Conservation (phyloP, 371 early-diverging fungal genomes). For the Smittium mucronatum region DNA sequence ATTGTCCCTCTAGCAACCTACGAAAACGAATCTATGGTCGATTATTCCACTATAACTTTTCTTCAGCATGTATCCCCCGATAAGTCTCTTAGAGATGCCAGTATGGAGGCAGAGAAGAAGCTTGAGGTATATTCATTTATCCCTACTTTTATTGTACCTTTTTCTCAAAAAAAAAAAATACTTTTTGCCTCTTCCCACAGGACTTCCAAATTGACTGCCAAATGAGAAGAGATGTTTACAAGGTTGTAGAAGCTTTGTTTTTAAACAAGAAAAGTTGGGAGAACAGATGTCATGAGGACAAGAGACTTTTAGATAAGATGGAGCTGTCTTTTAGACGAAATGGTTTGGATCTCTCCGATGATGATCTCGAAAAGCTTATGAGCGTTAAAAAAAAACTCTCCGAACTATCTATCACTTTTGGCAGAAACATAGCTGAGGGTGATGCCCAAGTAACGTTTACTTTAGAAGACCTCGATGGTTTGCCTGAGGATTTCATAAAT, state of each 20-base stretch:
- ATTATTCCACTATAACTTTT: conserved; percentile 39
- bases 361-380: conserved; percentile 45
- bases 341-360: conserved; percentile 52
- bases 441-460: conserved; percentile 31
- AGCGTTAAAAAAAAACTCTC: conserved; percentile 48
- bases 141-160: too few species aligned
- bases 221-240: conserved; percentile 68
- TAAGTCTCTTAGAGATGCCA: conserved; percentile 55
- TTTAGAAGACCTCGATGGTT: conserved; percentile 57
- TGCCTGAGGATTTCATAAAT: conserved; percentile 52
- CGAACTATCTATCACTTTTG: conserved; percentile 50
- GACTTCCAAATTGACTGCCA: conserved; percentile 56
- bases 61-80: conserved; percentile 53
- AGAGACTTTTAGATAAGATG: conserved; percentile 48
- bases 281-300: conserved; percentile 43
- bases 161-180: too few species aligned
- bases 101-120: conserved; percentile 45
- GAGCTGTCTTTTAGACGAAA: conserved; percentile 49
- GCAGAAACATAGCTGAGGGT: conserved; percentile 47
- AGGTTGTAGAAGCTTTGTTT: conserved; percentile 41
- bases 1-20: conserved; percentile 39
- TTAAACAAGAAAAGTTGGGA: conserved; percentile 37
- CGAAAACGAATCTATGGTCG: conserved; percentile 36
- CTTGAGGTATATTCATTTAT: conserved; percentile 36
- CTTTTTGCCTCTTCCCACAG: too few species aligned